Base-by-base conservation (phyloP, 164 flowering plant genomes). In the Vitis labrusca region DNA sequence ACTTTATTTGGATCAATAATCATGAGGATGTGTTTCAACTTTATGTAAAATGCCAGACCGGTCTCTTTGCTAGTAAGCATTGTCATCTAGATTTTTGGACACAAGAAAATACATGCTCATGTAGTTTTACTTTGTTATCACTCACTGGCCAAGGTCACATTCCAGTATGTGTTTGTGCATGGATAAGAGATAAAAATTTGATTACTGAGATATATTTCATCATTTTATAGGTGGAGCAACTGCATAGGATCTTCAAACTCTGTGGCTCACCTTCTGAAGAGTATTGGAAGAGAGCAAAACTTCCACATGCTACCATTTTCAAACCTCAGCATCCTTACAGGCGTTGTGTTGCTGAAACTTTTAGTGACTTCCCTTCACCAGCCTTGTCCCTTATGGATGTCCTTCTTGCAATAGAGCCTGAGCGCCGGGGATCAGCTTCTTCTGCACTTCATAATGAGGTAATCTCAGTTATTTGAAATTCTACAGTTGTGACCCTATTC, bases 231-330 rank as follows among this genome's bases (percentile, higher is more conserved):
- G 92, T 93, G 70, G 98, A 93, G 74, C 98, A 93, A 79, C 78
- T 93, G 67, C 97, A 93, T 71, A 93, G 91, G 79, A 93, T 93
- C 66, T 93, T 93, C 83, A 93, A 91, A 83, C 94, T 92, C 64
- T 92, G 97, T 63, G 97, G 98, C 64, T 92, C 98, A 54, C 98
- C 98, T 29, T 85, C 94, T 11, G 98, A 91, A 71, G 97, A 85
- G 49, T 93, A 91, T 70, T 93, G 97, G 97, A 86, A 77, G 70
- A 91, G 75, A 68, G 86, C 93, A 75, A 91, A 81, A 73, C 72
- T 89, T 78, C 91, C 91, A 7, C 93, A 92, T 82, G 88, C 94
- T 59, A 89, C 98, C 58, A 85, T 89, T 51, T 92, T 92, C 71
- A 92, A 87, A 73, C 98, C 98, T 65, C 91, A 85, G 79, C 94